Evolutionary conservation across 169 alveolate species (phyloP), one percentile per base, ranked within the genome.

Genomic region (Sarcocystis neurona): DNA sequence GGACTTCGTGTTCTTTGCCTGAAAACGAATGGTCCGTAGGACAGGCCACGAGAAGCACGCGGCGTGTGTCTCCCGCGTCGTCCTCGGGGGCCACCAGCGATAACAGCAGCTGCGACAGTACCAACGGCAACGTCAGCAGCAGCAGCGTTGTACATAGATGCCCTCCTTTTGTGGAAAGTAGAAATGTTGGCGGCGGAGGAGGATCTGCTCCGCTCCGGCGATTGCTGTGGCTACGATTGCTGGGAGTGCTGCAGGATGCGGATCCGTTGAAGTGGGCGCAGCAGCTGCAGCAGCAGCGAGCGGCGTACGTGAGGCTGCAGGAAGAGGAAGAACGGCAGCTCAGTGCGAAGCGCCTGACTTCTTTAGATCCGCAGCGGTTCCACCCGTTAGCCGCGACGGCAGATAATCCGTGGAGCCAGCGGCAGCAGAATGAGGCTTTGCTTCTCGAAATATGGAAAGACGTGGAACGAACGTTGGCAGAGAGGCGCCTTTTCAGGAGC

Each of bases 401-500:
- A 2, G 90, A 90, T 47, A 92, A 93, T 34, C 94, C 94, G 1
- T 93, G 94, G 94, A 91, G 89, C 46, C 91, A 89, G 82, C 88
- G 82, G 47, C 94, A 93, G 32, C 85, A 56, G 39, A 92, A 93
- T 56, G 85, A 90, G 46, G 92, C 89, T 58, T 47, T 93, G 82
- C 63, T 87, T 50, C 93, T 89, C 50, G 95, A 93, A 79, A 93
- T 93, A 60, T 93, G 95, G 95, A 91, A 92, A 58, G 95, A 93
- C 72, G 58, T 93, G 27, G 92, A 88, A 41, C 79, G 95, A 46
- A 93, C 95, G 46, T 93, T 87, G 46, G 89, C 94, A 43, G 97
- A 96, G 70, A 90, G 94, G 41, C 79, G 92, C 70, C 92, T 97
- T 37, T 97, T 97, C 89, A 89, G 92, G 43, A 87, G 94, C 48